A percentile compares a stretch with the other conserved stretches of the same genome.
These are phyloP conservation scores for Microcera coccophila DNA, from an alignment of 2,329 filamentous ascomycete species.

Conservation along the genomic window DNA sequence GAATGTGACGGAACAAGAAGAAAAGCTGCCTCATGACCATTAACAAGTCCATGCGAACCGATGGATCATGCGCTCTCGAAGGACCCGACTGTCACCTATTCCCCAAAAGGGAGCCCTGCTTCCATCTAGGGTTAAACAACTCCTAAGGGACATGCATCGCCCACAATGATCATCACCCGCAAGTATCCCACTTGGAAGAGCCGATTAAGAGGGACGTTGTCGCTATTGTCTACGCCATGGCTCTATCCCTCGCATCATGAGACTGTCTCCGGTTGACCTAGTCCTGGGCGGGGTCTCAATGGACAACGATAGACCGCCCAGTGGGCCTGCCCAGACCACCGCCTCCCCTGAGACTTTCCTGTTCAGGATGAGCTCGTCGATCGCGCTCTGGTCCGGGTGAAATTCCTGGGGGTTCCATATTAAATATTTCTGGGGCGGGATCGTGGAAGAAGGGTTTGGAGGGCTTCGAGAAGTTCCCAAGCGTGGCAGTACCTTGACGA, in stretches of 20 bases:
- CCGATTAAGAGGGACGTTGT: conserved; percentile 7
- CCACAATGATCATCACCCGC: conserved; percentile 6
- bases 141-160: conserved; percentile 17
- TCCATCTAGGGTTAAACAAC: conserved; percentile 19
- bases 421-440: not conserved
- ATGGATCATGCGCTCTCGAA: not conserved
- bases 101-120: conserved; percentile 4
- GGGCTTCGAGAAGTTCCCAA: not conserved
- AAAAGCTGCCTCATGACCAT: conserved; percentile 1
- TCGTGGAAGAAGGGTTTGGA: not conserved
- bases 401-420: too few species aligned
- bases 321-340: conserved; percentile 1
- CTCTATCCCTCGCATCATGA: conserved; percentile 8
- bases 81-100: not conserved
- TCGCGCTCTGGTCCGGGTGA: too few species aligned
- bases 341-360: not conserved
- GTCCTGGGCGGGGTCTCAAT: conserved; percentile 4
- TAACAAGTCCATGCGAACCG: not conserved
- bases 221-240: not conserved
- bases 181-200: conserved; percentile 13
- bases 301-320: conserved; percentile 1
- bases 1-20: conserved; percentile 15
- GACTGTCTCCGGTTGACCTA: conserved; percentile 5
- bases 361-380: too few species aligned
- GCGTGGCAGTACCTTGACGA: not conserved